Conservation (phyloP, 441 rosid species). For the Capsella rubella region DNA sequence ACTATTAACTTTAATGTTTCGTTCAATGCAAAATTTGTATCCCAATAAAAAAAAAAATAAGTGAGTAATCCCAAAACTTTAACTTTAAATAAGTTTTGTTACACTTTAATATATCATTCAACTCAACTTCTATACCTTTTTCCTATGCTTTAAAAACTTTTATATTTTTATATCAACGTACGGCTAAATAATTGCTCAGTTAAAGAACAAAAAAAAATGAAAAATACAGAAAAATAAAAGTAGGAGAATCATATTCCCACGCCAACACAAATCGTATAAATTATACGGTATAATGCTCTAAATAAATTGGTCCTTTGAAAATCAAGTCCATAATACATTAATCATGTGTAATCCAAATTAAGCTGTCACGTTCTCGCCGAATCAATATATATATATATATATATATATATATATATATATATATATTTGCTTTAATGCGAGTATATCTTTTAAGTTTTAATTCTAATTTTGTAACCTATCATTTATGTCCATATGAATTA, state of each 20-base stretch:
- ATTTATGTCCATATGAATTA: neutral
- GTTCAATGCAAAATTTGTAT: neutral
- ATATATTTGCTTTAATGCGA: neutral
- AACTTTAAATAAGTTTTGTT: constrained; percentile 9
- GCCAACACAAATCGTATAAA: constrained; percentile 13
- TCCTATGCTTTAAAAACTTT: constrained; percentile 2
- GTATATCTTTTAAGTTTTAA: too few relatives aligned
- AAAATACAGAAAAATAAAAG: neutral
- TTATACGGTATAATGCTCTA: neutral
- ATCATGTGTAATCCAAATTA: neutral
- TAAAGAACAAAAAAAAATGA: neutral
- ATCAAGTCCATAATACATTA: neutral
- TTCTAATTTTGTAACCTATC: too few relatives aligned
- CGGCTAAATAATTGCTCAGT: neutral
- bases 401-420: too few relatives aligned
- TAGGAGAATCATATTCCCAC: constrained; percentile 27
- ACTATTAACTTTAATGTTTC: neutral
- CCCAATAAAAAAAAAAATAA: neutral
- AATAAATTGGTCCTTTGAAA: constrained; percentile 1
- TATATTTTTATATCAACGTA: neutral
- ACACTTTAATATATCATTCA: constrained; percentile 24
- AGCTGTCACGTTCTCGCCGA: neutral
- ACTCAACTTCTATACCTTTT: constrained; percentile 3
- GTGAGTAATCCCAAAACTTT: constrained; percentile 21
- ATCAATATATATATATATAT: neutral